Evolutionary conservation across 805 yeast genomes (phyloP).

Genomic region (Saturnispora gosingensis): DNA sequence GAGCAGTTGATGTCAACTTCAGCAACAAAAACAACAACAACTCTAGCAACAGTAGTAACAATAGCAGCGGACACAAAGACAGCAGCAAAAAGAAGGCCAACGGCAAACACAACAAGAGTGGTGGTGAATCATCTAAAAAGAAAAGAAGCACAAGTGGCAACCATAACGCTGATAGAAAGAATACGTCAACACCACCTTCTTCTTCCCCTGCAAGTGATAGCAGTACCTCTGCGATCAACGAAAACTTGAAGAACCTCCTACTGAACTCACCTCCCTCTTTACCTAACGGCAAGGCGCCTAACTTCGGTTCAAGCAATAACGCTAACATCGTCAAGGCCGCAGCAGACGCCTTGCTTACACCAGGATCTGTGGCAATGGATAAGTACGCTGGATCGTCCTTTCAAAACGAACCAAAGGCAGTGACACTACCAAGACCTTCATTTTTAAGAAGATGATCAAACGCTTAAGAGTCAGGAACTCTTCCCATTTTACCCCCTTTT

Average conservation of each 20-base stretch:
- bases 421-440: conserved; percentile 47
- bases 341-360: conserved; percentile 9
- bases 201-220: not conserved
- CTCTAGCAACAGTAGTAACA: conserved; percentile 11
- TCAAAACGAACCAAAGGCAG: conserved; percentile 47
- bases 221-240: not conserved
- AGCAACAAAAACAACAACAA: conserved; percentile 9
- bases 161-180: not conserved
- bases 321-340: conserved; percentile 5
- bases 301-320: conserved; percentile 8
- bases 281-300: conserved; percentile 13
- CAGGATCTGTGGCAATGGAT: conserved; percentile 13
- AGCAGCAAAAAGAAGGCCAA: not conserved
- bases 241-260: not conserved
- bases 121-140: conserved; percentile 8
- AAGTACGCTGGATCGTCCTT: conserved; percentile 50
- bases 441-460: conserved; percentile 22
- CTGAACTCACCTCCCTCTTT: conserved; percentile 4
- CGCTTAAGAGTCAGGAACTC: not conserved
- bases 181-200: not conserved
- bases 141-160: not conserved
- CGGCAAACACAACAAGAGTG: conserved; percentile 6
- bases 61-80: not conserved
- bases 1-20: conserved; percentile 20
- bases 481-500: not conserved